Evolutionary conservation across 495 filamentous ascomycete genomes (phyloP), one percentile per base, ranked within the genome.

Genomic region (Halenospora varia): DNA sequence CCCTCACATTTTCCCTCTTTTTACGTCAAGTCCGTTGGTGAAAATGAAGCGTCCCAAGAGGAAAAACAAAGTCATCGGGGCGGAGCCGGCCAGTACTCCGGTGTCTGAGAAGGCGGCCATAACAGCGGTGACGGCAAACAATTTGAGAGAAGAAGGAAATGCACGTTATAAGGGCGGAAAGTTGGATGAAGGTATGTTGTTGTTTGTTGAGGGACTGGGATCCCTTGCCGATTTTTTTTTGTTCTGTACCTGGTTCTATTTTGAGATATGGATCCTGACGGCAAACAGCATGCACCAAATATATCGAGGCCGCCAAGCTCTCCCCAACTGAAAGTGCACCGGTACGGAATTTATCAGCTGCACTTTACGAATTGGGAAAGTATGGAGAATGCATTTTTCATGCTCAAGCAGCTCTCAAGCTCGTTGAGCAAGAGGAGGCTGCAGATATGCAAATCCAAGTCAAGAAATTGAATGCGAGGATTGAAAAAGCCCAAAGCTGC

Each of bases 111-210:
- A n/a, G n/a, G n/a, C n/a, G n/a, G n/a, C n/a, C n/a, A n/a, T n/a
- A n/a, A n/a, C n/a, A n/a, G n/a, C n/a, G n/a, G n/a, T n/a, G n/a
- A n/a, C n/a, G n/a, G n/a, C n/a, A n/a, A n/a, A n/a, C n/a, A n/a
- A n/a, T n/a, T 17, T 46, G n/a, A n/a, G 42, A n/a, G 42, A 46
- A 46, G 42, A 46, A 46, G 42, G 42, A 46, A 46, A 46, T 46
- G 42, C n/a, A 4, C 42, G 8, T n/a, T 46, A 46, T n/a, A 46
- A 46, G 42, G 19, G 8, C 42, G 42, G 42, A 8, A 20, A 46
- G 13, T n/a, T 46, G 4, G 8, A 4, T 4, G 42, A 46, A 46
- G 42, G 42, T 46, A 46, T 9, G 42, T 46, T n/a, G 4, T 17
- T n/a, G 15, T 40, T n/a, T 9, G n/a, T 40, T 40, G 35, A 40